phyloP scores from a whole-genome alignment of 2,329 filamentous ascomycete genomes.

The Graphilbum fragrans region DNA sequence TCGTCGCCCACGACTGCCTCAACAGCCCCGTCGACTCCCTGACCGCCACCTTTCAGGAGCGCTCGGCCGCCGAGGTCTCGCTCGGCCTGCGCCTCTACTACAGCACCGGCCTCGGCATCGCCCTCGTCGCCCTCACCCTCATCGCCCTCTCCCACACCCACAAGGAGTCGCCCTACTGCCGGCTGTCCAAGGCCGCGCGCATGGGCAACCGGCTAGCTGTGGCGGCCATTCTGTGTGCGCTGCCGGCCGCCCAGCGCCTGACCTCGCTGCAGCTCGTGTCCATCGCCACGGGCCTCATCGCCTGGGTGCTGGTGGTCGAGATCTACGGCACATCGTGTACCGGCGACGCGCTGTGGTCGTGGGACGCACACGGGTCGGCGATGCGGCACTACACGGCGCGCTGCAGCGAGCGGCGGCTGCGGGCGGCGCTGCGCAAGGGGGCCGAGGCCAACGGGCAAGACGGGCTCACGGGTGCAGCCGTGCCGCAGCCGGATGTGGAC shows the following conservation, averaged over 20 bases:
- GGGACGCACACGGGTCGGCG: slow-evolving; percentile 10
- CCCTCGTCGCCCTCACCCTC: slow-evolving; percentile 39
- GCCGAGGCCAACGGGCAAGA: background rate
- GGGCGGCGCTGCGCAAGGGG: slow-evolving; percentile 15
- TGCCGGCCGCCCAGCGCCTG: slow-evolving; percentile 36
- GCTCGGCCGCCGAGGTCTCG: slow-evolving; percentile 36
- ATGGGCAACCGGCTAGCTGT: slow-evolving; percentile 36
- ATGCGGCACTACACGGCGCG: slow-evolving; percentile 26
- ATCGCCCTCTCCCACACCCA: slow-evolving; percentile 45
- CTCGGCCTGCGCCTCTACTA: slow-evolving; percentile 49
- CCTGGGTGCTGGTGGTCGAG: slow-evolving; percentile 35
- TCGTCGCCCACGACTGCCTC: slow-evolving; percentile 42
- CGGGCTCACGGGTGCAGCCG: background rate
- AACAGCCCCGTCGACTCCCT: slow-evolving; percentile 35
- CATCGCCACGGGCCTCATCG: slow-evolving; percentile 28
- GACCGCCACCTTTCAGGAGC: slow-evolving; percentile 34
- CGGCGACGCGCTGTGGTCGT: slow-evolving; percentile 29
- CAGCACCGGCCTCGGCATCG: slow-evolving; percentile 46
- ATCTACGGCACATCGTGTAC: slow-evolving; percentile 34
- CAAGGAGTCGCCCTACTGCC: slow-evolving; percentile 34
- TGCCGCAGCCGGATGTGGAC: slow-evolving; percentile 10
- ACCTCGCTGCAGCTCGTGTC: slow-evolving; percentile 32
- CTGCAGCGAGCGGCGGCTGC: slow-evolving; percentile 25
- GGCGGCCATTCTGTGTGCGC: slow-evolving; percentile 38
- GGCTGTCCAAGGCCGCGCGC: slow-evolving; percentile 36